phyloP scores from a whole-genome alignment of 2,329 filamentous ascomycete genomes.

The Cladosporium sp. region DNA sequence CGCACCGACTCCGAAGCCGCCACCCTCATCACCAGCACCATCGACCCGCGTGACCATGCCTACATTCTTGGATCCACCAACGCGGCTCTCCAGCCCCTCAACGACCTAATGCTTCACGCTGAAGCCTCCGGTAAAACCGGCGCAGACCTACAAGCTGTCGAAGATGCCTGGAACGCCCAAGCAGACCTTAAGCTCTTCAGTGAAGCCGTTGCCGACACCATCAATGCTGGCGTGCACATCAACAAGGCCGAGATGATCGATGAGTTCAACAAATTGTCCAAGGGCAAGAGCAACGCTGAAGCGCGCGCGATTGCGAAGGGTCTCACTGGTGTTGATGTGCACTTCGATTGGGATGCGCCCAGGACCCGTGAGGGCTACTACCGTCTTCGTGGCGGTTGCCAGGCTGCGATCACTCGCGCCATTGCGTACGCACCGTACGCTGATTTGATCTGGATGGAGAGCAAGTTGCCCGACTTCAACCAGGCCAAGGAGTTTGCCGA shows the following conservation, averaged over 20 bases:
- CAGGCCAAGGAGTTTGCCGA: constrained; percentile 93
- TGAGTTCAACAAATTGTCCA: constrained; percentile 65
- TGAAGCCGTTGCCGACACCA: constrained; percentile 81
- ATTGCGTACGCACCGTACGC: constrained; percentile 90
- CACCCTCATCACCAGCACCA: constrained; percentile 93
- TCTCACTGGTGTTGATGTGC: constrained; percentile 76
- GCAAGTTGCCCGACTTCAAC: constrained; percentile 85
- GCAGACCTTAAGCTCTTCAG: constrained; percentile 85
- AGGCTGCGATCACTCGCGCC: constrained; percentile 87
- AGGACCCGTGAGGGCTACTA: constrained; percentile 95
- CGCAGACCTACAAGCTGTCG: constrained; percentile 79
- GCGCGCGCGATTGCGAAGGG: constrained; percentile 75
- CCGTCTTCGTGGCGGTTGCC: constrained; percentile 84
- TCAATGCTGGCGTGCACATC: constrained; percentile 65
- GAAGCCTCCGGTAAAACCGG: constrained; percentile 81
- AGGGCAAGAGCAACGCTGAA: constrained; percentile 85
- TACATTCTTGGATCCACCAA: constrained; percentile 93
- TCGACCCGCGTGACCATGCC: constrained; percentile 90
- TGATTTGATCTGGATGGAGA: constrained; percentile 99
- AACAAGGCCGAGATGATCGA: constrained; percentile 69
- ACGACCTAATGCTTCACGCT: constrained; percentile 86
- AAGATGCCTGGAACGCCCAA: constrained; percentile 80
- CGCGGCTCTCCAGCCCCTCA: constrained; percentile 76
- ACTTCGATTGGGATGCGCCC: constrained; percentile 94
- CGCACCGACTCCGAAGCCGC: constrained; percentile 97